These are phyloP conservation scores for Scleroderma bovista DNA, from an alignment of 768 basidiomycete species.

Conservation along the genomic window DNA sequence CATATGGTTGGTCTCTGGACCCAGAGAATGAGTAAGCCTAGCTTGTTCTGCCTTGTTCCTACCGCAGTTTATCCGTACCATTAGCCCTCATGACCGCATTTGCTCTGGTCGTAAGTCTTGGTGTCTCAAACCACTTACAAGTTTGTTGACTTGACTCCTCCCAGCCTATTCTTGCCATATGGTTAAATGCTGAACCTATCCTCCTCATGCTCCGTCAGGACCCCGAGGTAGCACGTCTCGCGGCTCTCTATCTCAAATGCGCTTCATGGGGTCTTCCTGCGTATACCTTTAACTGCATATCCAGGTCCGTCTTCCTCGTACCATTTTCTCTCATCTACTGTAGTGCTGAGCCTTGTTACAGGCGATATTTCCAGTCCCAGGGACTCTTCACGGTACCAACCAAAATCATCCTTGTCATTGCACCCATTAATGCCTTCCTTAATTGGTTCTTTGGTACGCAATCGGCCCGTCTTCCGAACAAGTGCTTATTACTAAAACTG, in stretches of 20 bases:
- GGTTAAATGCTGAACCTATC: constrained; percentile 80
- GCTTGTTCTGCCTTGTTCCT: background rate
- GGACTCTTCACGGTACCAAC: constrained; percentile 84
- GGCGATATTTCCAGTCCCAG: constrained; percentile 70
- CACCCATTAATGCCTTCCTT: constrained; percentile 78
- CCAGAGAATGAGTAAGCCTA: constrained; percentile 72
- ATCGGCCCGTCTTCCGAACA: background rate
- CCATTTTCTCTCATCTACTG: background rate
- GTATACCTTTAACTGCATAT: constrained; percentile 52
- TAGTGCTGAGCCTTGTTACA: constrained; percentile 5
- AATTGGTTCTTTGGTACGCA: constrained; percentile 77
- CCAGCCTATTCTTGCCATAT: constrained; percentile 57
- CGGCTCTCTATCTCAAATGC: constrained; percentile 71
- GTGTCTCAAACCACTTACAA: too few relatives aligned
- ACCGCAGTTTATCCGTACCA: background rate
- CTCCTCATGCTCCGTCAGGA: constrained; percentile 76
- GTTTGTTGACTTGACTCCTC: too few relatives aligned
- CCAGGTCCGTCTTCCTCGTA: constrained; percentile 32
- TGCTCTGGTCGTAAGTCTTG: constrained; percentile 48
- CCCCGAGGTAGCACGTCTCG: constrained; percentile 75
- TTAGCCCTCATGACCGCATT: constrained; percentile 58
- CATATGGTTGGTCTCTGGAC: constrained; percentile 85
- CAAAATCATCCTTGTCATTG: constrained; percentile 72
- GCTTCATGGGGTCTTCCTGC: constrained; percentile 77
- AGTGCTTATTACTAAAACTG: constrained; percentile 1